Evolutionary conservation across 2,329 filamentous ascomycete genomes (phyloP).

Genomic region (Ophiostoma australiae): DNA sequence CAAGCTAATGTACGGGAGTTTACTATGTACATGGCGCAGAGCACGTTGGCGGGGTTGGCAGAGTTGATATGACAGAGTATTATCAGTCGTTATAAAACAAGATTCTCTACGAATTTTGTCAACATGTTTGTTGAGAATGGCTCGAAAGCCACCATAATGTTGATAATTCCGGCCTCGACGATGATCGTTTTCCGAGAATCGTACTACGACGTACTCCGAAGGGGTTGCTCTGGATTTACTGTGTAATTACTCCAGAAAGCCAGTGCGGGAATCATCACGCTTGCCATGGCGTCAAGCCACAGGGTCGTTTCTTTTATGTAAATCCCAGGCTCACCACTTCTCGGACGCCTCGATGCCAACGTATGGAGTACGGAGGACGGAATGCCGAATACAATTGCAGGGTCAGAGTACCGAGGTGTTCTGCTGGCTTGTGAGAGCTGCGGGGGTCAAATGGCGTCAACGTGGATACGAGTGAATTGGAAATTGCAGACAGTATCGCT

Average conservation of each 20-base stretch:
- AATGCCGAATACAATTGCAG: background rate
- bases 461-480: background rate
- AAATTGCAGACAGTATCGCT: background rate
- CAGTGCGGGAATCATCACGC: background rate
- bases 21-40: background rate
- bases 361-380: background rate
- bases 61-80: background rate
- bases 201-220: conserved; percentile 13
- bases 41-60: background rate
- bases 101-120: background rate
- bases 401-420: background rate
- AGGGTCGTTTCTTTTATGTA: background rate
- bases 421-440: conserved; percentile 6
- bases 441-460: conserved; percentile 9
- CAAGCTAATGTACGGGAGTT: conserved; percentile 17
- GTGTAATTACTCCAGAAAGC: background rate
- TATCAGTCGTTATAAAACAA: background rate
- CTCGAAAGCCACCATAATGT: background rate
- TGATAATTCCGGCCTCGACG: background rate
- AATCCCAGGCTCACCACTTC: background rate
- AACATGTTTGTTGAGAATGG: background rate
- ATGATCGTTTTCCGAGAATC: background rate
- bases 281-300: background rate
- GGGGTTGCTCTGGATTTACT: background rate
- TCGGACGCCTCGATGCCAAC: background rate